Percentiles rank a stretch among this genome's conserved stretches.
phyloP scores from a whole-genome alignment of 805 yeast species.

The Saccharomyces eubayanus region DNA sequence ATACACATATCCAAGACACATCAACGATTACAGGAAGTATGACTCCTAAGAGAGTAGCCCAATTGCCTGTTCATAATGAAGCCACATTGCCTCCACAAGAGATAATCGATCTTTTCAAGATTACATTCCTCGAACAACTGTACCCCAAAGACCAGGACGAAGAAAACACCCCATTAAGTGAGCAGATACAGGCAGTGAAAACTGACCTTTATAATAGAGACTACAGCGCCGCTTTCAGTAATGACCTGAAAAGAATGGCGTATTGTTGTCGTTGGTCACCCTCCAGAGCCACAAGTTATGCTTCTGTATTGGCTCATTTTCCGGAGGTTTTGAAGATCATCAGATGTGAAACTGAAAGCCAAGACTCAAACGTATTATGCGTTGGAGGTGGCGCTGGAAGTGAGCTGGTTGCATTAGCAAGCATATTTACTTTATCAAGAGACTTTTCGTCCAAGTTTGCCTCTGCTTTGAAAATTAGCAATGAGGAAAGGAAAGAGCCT shows the following conservation, averaged over 20 bases:
- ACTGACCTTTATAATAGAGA: slow-evolving; percentile 61
- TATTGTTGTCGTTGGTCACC: slow-evolving; percentile 85
- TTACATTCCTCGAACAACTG: slow-evolving; percentile 21
- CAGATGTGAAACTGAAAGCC: slow-evolving; percentile 7
- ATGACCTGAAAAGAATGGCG: slow-evolving; percentile 57
- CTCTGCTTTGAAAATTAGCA: slow-evolving; percentile 2
- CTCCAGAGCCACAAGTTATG: slow-evolving; percentile 65
- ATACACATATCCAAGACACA: background rate
- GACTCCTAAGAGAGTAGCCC: slow-evolving; percentile 1
- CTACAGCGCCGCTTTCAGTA: slow-evolving; percentile 60
- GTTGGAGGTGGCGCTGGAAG: slow-evolving; percentile 91
- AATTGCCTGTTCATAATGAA: slow-evolving; percentile 20
- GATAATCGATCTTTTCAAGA: slow-evolving; percentile 24
- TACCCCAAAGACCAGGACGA: slow-evolving; percentile 12
- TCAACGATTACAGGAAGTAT: background rate
- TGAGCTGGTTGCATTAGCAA: slow-evolving; percentile 56
- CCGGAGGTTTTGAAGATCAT: slow-evolving; percentile 22
- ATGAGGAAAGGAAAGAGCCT: background rate
- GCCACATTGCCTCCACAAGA: slow-evolving; percentile 26
- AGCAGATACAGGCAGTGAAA: slow-evolving; percentile 57
- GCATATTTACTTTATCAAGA: slow-evolving; percentile 41
- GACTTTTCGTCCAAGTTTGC: slow-evolving; percentile 17
- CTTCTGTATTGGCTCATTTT: slow-evolving; percentile 53
- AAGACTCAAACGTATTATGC: slow-evolving; percentile 39
- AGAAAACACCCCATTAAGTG: slow-evolving; percentile 8